Base-by-base conservation (phyloP, 1,139 yeast species). In the Arxiozyma telluris region DNA sequence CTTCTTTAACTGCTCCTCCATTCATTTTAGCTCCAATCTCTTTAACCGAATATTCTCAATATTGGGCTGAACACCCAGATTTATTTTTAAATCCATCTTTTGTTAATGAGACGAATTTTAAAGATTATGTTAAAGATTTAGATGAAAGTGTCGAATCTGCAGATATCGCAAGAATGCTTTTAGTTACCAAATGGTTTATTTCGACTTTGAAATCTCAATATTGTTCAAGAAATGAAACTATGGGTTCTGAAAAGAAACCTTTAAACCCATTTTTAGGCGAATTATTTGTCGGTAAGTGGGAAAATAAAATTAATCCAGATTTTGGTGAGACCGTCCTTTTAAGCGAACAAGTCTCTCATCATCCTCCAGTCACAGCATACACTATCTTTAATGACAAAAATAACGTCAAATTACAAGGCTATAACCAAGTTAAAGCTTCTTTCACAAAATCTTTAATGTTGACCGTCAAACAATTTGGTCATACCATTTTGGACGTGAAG, bases 1-100 rank as follows among this genome's bases (percentile, higher is more conserved):
- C 96, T 20, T 84, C 96, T 1, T 75, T 93, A 66, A 90, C 98
- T 1, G 98, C 98, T 1, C 98, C 98, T 30, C 97, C 98, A n/a
- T 93, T 93, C 72, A 93, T 93, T 63, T 77, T 93, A 58, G 88
- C 96, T 11, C 91, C 96, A 27, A 85, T 87, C 8, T 91, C 98
- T 3, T 77, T 89, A 63, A 82, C 83, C 34, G 98, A 93, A 73
- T 93, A 87, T 72, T 86, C 96, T 20, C 93, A 88, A 69, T 93
- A 89, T 69, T 86, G 94, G 95, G 86, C 91, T 50, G 96, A 90
- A 70, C 93, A 87, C 67, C 90, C 93, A 18, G 91, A 88, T 61
- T 76, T 90, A 59, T 79, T 93, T 57, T 71, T 89, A 55, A 93
- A 81, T 47, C 90, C 97, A 42, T 76, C 76, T 59, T 75, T 76